Conservation (phyloP, 192 early-diverging fungal species). For the Oehlia diaphana region DNA sequence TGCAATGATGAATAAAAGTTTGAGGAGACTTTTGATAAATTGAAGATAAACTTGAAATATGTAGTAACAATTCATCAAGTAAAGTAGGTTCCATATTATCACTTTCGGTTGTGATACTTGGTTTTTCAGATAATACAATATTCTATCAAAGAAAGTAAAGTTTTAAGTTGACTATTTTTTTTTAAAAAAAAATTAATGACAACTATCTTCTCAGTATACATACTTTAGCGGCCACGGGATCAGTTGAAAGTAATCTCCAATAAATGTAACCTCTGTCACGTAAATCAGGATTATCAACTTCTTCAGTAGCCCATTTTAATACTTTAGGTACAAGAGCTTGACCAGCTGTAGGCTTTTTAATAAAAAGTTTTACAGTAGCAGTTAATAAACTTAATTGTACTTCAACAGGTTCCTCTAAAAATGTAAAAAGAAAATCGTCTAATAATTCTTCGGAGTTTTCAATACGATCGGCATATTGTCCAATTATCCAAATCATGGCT, state of each 20-base stretch:
- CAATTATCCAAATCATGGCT: constrained; percentile 99
- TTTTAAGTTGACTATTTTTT: neutral
- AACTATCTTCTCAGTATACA: neutral
- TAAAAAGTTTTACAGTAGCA: constrained; percentile 94
- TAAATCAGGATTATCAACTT: constrained; percentile 95
- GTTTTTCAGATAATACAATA: constrained; percentile 90
- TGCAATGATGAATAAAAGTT: constrained; percentile 73
- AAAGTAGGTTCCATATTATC: constrained; percentile 86
- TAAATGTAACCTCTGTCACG: constrained; percentile 98
- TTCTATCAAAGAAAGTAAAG: constrained; percentile 45
- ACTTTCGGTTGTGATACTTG: constrained; percentile 90
- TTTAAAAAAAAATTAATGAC: neutral
- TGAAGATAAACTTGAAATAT: constrained; percentile 85
- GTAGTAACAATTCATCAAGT: constrained; percentile 83
- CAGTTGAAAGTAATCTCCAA: constrained; percentile 94
- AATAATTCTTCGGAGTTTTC: constrained; percentile 93
- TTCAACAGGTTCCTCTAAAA: constrained; percentile 86
- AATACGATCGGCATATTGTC: constrained; percentile 96
- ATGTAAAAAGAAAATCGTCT: constrained; percentile 83
- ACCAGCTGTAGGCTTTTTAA: constrained; percentile 87
- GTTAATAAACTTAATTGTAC: constrained; percentile 94
- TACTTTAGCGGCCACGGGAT: constrained; percentile 86
- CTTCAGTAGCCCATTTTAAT: constrained; percentile 92
- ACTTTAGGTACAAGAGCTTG: constrained; percentile 94
- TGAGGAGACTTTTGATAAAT: constrained; percentile 92